Base-by-base conservation (phyloP, 2,329 filamentous ascomycete species). In the Ophiostoma quercus region DNA sequence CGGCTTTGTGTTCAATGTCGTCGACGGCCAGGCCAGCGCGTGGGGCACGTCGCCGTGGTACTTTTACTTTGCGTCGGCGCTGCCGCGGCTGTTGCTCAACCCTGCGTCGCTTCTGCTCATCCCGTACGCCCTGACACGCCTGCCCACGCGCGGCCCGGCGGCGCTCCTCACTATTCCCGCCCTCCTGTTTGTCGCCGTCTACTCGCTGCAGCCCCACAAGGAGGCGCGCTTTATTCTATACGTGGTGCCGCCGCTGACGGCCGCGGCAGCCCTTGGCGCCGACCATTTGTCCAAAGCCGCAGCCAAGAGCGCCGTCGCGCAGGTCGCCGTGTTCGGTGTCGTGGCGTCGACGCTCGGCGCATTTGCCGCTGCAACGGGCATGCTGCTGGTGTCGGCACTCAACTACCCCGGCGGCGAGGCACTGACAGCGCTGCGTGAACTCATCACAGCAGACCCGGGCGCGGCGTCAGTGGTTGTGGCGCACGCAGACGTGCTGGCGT, bases 181-280 rank as follows among this genome's bases (percentile, higher is more conserved):
- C 11, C 74, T 96, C 1, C 78, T 85, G 39, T 99, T 94, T 78
- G 83, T 96, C 25, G 84, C 84, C 4, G 79, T 96, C 62, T 98
- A 97, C 82, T 97, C 92, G 73, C 75, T 92, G 67, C 90, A 97
- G 72, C 94, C 94, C 0, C 95, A 99, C 81, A 66, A 66, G 78
- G 95, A 99, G 80, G 91, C 93, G 78, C 91, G 95, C 22, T 99
- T 99, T 82, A 89, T 99, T 74, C 88, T 98, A 75, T 98, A 98
- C 80, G 84, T 88, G 68, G 84, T 96, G 32, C 95, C 95, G 0
- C 84, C 90, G 0, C 81, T 98, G 39, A 97, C 94, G 0, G 90
- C 90, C 12, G 86, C 89, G 2, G 90, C 92, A 0, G 89, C 92
- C 2, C 83, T 92, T 4, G 89, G 88, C 25, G 92, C 92, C 16